Conservation (phyloP, 2,329 filamentous ascomycete species). For the Sclerotinia borealis region DNA sequence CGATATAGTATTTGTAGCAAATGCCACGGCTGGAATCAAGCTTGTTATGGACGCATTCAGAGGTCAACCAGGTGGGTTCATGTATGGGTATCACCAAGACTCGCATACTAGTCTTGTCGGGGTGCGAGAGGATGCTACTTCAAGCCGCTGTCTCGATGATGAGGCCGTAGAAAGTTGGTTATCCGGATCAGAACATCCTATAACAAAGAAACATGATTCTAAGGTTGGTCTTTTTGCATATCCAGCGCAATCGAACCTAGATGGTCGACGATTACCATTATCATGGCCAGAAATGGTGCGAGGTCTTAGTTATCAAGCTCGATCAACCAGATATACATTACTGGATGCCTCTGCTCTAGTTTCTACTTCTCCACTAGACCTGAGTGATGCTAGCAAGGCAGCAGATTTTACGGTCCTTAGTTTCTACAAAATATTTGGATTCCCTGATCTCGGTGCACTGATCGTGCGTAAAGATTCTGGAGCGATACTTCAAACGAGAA, state of each 20-base stretch:
- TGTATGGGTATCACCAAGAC: constrained; percentile 77
- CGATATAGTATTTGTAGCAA: constrained; percentile 85
- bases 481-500: constrained; percentile 56
- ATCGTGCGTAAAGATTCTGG: constrained; percentile 70
- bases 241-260: constrained; percentile 45
- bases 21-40: constrained; percentile 88
- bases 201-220: constrained; percentile 21
- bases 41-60: constrained; percentile 74
- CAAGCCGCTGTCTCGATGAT: constrained; percentile 62
- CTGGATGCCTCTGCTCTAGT: constrained; percentile 79
- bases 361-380: constrained; percentile 69
- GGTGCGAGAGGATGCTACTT: constrained; percentile 62
- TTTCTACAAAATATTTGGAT: constrained; percentile 97
- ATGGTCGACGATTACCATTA: constrained; percentile 64
- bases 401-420: constrained; percentile 86
- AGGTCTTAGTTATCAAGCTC: constrained; percentile 24
- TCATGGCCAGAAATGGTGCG: constrained; percentile 55
- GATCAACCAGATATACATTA: constrained; percentile 52
- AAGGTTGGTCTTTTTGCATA: constrained; percentile 62
- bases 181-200: constrained; percentile 33
- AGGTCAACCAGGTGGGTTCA: constrained; percentile 62
- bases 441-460: constrained; percentile 82
- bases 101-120: constrained; percentile 86
- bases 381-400: constrained; percentile 53
- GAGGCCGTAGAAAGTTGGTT: constrained; percentile 61